A percentile compares a stretch with the other conserved stretches of the same genome.
Conservation (phyloP, 1,284 basidiomycete genomes). For the Cutaneotrichosporon sp. region DNA sequence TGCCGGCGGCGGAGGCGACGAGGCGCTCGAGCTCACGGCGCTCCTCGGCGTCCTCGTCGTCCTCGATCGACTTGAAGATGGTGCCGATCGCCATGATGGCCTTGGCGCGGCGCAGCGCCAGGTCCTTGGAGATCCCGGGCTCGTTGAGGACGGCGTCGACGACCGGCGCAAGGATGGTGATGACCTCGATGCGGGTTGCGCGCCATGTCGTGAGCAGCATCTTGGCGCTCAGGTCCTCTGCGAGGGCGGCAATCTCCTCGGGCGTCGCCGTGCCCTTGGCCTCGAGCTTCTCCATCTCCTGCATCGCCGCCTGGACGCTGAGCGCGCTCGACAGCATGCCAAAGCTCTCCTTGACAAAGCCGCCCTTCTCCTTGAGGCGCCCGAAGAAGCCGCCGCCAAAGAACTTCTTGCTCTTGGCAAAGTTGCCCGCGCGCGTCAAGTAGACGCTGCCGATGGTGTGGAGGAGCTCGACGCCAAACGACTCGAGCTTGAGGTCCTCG, state of each 20-base stretch:
- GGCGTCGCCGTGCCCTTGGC: constrained; percentile 78
- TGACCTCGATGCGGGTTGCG: constrained; percentile 88
- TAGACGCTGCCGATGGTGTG: constrained; percentile 82
- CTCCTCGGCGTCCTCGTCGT: constrained; percentile 89
- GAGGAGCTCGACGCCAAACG: constrained; percentile 91
- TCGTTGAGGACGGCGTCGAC: constrained; percentile 81
- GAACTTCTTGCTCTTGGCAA: constrained; percentile 88
- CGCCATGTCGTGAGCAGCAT: constrained; percentile 94
- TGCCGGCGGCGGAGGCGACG: constrained; percentile 53
- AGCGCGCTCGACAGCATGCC: constrained; percentile 76
- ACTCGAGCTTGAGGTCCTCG: constrained; percentile 96
- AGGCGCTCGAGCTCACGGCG: constrained; percentile 82
- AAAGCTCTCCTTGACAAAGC: constrained; percentile 91
- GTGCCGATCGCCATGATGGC: constrained; percentile 79
- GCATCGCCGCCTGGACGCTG: constrained; percentile 64
- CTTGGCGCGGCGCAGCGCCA: constrained; percentile 79
- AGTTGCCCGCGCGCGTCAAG: constrained; percentile 88
- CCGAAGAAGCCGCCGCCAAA: constrained; percentile 81
- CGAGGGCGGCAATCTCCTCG: constrained; percentile 80
- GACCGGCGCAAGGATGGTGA: constrained; percentile 65
- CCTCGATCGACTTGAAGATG: constrained; percentile 77
- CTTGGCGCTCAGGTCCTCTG: constrained; percentile 95
- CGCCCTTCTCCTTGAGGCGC: constrained; percentile 89
- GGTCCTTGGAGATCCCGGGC: constrained; percentile 66
- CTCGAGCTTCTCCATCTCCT: constrained; percentile 91